phyloP scores from a whole-genome alignment of 257 asterid genomes.

The Perilla frutescens region DNA sequence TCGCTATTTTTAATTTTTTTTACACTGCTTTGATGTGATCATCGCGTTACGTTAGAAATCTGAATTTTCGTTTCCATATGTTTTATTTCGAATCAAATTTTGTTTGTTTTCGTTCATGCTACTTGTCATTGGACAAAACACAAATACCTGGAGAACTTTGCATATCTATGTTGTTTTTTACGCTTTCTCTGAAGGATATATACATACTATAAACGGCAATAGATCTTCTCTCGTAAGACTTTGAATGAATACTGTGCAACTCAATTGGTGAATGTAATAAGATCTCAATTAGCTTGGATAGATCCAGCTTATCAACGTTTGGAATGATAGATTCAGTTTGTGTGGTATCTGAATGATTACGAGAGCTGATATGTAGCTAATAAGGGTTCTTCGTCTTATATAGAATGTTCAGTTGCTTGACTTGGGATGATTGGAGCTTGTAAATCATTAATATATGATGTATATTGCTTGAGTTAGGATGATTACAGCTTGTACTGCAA shows the following conservation, averaged over 20 bases:
- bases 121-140: conserved; percentile 14
- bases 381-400: neutral
- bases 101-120: conserved; percentile 19
- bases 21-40: conserved; percentile 15
- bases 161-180: conserved; percentile 11
- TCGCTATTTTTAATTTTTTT: neutral
- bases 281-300: conserved; percentile 14
- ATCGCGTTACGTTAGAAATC: neutral
- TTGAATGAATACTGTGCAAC: neutral
- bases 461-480: no score
- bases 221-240: conserved; percentile 8
- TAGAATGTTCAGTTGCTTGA: neutral
- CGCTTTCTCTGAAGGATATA: neutral
- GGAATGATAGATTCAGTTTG: neutral
- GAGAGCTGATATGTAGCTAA: neutral
- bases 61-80: neutral
- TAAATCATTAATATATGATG: neutral
- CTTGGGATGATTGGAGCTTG: conserved; percentile 7
- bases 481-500: neutral
- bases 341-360: neutral
- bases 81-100: neutral
- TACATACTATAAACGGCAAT: conserved; percentile 8
- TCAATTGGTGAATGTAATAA: conserved; percentile 8
- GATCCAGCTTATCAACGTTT: neutral
- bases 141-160: conserved; percentile 2